These are phyloP conservation scores for Balakata baccata DNA, from an alignment of 345 rosid species.

Conservation along the genomic window DNA sequence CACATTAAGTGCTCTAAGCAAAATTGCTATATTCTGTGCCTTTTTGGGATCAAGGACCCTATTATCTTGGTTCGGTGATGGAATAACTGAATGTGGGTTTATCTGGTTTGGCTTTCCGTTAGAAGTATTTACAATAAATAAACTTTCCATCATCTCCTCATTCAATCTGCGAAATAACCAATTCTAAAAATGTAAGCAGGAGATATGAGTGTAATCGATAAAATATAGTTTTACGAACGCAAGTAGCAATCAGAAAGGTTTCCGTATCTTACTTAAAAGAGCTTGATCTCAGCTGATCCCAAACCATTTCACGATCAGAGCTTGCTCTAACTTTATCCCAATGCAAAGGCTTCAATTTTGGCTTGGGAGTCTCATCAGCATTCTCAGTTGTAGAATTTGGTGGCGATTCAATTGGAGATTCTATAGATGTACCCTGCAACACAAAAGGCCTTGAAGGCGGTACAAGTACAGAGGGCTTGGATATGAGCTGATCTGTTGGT, in stretches of 20 bases:
- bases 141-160: conserved; percentile 83
- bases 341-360: conserved; percentile 77
- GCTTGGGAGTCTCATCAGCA: conserved; percentile 47
- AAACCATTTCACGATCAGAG: conserved; percentile 96
- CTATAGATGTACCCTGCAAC: conserved; percentile 35
- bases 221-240: background rate
- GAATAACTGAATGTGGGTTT: conserved; percentile 55
- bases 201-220: background rate
- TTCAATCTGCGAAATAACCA: conserved; percentile 59
- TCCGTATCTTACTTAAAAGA: conserved; percentile 61
- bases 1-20: conserved; percentile 83
- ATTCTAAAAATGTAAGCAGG: conserved; percentile 10
- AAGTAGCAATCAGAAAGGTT: background rate
- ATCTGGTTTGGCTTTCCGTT: conserved; percentile 49
- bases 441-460: conserved; percentile 71
- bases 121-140: conserved; percentile 66
- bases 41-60: conserved; percentile 93
- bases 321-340: conserved; percentile 99
- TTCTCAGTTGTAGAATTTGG: conserved; percentile 31
- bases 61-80: conserved; percentile 60
- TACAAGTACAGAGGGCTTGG: conserved; percentile 53
- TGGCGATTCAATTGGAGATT: conserved; percentile 47
- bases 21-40: conserved; percentile 92
- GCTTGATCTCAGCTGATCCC: conserved; percentile 79
- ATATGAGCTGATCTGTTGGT: conserved; percentile 35